Evolutionary conservation across 495 filamentous ascomycete species (phyloP), one percentile per base, ranked within the genome.

Genomic region (Xeromyces bisporus): DNA sequence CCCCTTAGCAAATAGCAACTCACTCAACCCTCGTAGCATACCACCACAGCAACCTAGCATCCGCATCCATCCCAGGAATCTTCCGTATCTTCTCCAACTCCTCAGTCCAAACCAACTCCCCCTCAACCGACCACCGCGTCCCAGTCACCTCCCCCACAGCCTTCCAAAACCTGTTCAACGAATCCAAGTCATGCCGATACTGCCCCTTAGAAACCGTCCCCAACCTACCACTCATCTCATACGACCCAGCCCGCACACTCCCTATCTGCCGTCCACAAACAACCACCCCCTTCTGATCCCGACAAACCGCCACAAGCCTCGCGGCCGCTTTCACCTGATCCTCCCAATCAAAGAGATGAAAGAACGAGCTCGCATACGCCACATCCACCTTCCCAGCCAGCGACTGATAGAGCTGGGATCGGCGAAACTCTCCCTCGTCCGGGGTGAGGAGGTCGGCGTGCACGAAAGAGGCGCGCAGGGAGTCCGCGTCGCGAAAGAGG

Each of bases 331-430:
- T 23, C 6, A 69, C 43, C 38, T 78, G 74, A 5, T 64, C 46
- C 0, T 64, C 55, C 39, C 51, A 69, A n/a, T 36, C 38, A 33
- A 74, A 80, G 5, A 77, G 52, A 32, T 78, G 73, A 26, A 80
- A 64, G 38, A 80, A 70, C 0, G 59, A 60, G 1, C 51, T 50
- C 0, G 63, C 55, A 36, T 71, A 62, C 18, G 75, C 41, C 15
- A 78, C 67, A 30, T 76, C 64, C 1, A 77, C 39, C 24, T 56
- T 47, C 6, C 59, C 58, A 6, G 53, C 38, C 15, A 74, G 39
- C 0, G 38, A 26, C 13, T 45, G 45, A 3, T 62, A 31, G 2
- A 44, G 34, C 12, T 29, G 39, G 21, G 53, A 56, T 2, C 48
- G 33, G 1, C 50, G 33, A 13, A 69, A 21, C 5, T 5, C 20